Conservation (phyloP, 352 stramenopile species). For the Globisporangium iwayamae region DNA sequence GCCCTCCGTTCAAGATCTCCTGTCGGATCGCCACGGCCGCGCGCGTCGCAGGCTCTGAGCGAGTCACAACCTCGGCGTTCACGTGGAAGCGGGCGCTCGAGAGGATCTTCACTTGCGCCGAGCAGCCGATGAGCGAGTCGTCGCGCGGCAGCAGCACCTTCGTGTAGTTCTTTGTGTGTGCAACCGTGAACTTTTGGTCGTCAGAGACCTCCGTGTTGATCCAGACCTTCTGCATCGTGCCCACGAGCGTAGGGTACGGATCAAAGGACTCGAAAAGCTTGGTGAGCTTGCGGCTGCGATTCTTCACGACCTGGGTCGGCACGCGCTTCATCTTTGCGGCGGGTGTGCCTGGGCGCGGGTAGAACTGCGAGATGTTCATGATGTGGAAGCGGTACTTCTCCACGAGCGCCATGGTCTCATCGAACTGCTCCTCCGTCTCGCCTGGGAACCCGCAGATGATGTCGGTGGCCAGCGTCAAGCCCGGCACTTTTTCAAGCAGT, state of each 20-base stretch:
- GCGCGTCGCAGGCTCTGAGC: slow-evolving; percentile 45
- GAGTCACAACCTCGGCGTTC: slow-evolving; percentile 53
- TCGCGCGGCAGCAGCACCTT: slow-evolving; percentile 85
- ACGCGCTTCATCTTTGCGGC: slow-evolving; percentile 89
- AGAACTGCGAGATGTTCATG: slow-evolving; percentile 94
- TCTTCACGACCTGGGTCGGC: slow-evolving; percentile 86
- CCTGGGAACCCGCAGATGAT: slow-evolving; percentile 92
- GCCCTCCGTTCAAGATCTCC: slow-evolving; percentile 40
- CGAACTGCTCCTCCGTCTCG: slow-evolving; percentile 88
- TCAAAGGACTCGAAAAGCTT: slow-evolving; percentile 84
- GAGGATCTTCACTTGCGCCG: slow-evolving; percentile 56
- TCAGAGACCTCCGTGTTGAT: slow-evolving; percentile 84
- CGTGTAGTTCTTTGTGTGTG: slow-evolving; percentile 91
- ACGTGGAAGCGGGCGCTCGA: slow-evolving; percentile 72
- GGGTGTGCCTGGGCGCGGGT: slow-evolving; percentile 87
- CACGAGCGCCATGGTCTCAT: slow-evolving; percentile 85
- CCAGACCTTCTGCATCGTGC: slow-evolving; percentile 63
- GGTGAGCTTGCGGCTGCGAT: slow-evolving; percentile 79
- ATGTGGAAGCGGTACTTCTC: slow-evolving; percentile 88
- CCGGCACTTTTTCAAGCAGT: slow-evolving; percentile 68
- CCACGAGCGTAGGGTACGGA: slow-evolving; percentile 73
- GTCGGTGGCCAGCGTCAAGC: slow-evolving; percentile 88
- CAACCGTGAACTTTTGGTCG: slow-evolving; percentile 75
- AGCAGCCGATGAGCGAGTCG: slow-evolving; percentile 71
- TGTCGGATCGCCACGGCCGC: slow-evolving; percentile 48